A percentile compares a stretch with the other conserved stretches of the same genome.
Conservation (phyloP, 2,329 filamentous ascomycete species). For the Microdochium nivale region DNA sequence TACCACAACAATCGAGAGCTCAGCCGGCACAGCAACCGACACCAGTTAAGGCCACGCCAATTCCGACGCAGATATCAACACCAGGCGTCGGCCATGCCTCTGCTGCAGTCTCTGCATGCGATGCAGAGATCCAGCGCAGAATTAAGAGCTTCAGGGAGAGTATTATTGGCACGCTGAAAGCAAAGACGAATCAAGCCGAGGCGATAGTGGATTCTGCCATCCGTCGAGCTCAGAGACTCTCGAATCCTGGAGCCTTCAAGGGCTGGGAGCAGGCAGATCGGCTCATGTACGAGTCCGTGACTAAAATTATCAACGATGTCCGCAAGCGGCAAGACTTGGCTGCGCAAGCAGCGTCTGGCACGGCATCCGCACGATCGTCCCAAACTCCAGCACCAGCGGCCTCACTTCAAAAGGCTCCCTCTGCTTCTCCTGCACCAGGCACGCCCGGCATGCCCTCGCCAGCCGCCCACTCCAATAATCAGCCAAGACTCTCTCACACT, state of each 20-base stretch:
- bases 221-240: constrained; percentile 19
- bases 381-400: not conserved
- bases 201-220: constrained; percentile 22
- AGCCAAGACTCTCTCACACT: not conserved
- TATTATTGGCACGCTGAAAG: constrained; percentile 19
- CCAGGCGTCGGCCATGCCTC: constrained; percentile 13
- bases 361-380: constrained; percentile 2
- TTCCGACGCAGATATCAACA: constrained; percentile 13
- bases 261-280: constrained; percentile 21
- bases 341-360: constrained; percentile 9
- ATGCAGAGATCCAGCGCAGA: constrained; percentile 19
- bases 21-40: not conserved
- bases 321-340: constrained; percentile 7
- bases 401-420: not conserved
- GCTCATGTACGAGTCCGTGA: constrained; percentile 20
- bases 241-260: constrained; percentile 13
- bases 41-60: constrained; percentile 1
- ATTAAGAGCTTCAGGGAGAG: constrained; percentile 18
- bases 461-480: not conserved
- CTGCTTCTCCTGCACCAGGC: not conserved
- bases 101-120: constrained; percentile 6
- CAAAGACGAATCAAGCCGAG: constrained; percentile 20
- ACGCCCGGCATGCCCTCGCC: not conserved
- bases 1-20: not conserved
- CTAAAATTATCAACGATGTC: constrained; percentile 19